Conservation (phyloP, 352 stramenopile species). For the Pythium brachiatum region DNA sequence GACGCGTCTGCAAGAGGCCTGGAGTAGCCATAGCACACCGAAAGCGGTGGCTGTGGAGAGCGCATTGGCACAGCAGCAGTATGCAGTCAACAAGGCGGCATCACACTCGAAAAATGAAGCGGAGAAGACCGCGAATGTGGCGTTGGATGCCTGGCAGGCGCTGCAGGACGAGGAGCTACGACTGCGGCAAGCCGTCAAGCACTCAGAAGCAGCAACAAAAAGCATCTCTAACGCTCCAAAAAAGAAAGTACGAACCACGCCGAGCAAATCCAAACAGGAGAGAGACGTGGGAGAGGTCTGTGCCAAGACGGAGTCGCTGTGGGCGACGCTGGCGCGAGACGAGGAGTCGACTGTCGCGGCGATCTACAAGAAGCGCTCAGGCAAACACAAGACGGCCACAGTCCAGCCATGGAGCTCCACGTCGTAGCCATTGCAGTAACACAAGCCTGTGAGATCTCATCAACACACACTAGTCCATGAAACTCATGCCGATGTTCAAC, state of each 20-base stretch:
- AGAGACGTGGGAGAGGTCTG: constrained; percentile 6
- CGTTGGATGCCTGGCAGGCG: constrained; percentile 35
- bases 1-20: constrained; percentile 17
- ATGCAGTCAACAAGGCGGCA: neutral
- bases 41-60: neutral
- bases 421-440: neutral
- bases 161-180: constrained; percentile 54
- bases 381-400: constrained; percentile 5
- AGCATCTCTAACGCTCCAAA: neutral
- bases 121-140: neutral
- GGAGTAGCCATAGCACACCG: neutral
- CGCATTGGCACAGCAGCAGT: constrained; percentile 10
- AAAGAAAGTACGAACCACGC: neutral
- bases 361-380: constrained; percentile 19
- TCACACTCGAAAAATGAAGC: neutral
- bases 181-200: constrained; percentile 30
- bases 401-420: neutral
- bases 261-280: neutral
- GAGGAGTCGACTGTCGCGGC: constrained; percentile 22
- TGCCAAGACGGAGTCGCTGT: constrained; percentile 31
- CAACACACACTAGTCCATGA: too few species aligned
- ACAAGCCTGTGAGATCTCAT: too few species aligned
- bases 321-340: constrained; percentile 26
- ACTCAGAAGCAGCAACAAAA: neutral
- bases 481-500: too few species aligned